Conservation (phyloP, 805 yeast genomes). For the Ascoidea rubescens region DNA sequence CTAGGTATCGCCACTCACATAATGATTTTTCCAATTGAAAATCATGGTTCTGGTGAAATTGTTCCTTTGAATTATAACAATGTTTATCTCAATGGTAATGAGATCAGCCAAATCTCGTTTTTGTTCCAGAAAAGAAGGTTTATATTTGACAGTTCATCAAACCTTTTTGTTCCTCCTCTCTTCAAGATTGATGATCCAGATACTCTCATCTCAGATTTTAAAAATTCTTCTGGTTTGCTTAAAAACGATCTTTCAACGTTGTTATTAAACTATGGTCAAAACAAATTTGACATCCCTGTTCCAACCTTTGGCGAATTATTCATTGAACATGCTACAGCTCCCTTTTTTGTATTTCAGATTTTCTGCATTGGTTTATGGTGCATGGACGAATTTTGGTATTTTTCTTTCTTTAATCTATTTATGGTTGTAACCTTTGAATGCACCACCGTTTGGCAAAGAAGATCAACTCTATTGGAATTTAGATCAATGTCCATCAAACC, state of each 20-base stretch:
- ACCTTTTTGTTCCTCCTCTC: slow-evolving; percentile 66
- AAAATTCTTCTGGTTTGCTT: slow-evolving; percentile 23
- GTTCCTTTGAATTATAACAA: slow-evolving; percentile 43
- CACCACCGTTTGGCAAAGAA: slow-evolving; percentile 91
- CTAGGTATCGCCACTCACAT: slow-evolving; percentile 58
- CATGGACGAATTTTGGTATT: slow-evolving; percentile 95
- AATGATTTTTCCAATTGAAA: slow-evolving; percentile 68
- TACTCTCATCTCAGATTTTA: slow-evolving; percentile 33
- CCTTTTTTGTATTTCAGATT: slow-evolving; percentile 91
- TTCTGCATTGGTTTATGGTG: slow-evolving; percentile 94
- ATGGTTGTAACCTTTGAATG: slow-evolving; percentile 90
- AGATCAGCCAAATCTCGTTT: slow-evolving; percentile 54
- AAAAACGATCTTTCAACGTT: slow-evolving; percentile 21
- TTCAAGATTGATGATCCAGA: slow-evolving; percentile 50
- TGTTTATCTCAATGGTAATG: slow-evolving; percentile 26
- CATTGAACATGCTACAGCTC: slow-evolving; percentile 96
- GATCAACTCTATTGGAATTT: slow-evolving; percentile 87
- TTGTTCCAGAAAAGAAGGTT: slow-evolving; percentile 88
- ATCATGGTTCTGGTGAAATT: slow-evolving; percentile 77
- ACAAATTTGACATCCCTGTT: slow-evolving; percentile 87
- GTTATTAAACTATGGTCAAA: slow-evolving; percentile 60
- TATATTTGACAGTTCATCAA: slow-evolving; percentile 40
- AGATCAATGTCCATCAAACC: slow-evolving; percentile 97
- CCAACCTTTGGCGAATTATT: slow-evolving; percentile 86
- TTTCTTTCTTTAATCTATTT: slow-evolving; percentile 78